These are phyloP conservation scores for Mycena epipterygia DNA, from an alignment of 768 basidiomycete species.

Conservation along the genomic window DNA sequence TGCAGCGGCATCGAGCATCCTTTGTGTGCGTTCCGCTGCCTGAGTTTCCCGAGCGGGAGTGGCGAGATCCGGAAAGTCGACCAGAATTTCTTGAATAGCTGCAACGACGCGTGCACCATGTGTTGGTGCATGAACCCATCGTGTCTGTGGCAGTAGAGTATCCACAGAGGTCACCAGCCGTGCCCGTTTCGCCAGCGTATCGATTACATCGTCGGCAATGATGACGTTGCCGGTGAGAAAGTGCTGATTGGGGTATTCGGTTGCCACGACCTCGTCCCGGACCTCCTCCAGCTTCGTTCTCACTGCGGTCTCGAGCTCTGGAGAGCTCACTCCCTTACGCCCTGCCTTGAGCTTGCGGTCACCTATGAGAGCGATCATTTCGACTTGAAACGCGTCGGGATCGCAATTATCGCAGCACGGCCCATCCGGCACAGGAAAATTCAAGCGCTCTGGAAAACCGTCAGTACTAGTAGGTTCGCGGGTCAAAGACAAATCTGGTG, in stretches of 20 bases:
- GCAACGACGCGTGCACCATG: not conserved
- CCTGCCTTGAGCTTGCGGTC: not conserved
- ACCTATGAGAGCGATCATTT: not conserved
- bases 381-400: conserved; percentile 6
- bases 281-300: not conserved
- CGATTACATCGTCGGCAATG: conserved; percentile 13
- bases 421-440: not conserved
- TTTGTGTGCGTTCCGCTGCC: not conserved
- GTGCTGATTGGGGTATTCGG: conserved; percentile 5
- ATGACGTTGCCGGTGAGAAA: conserved; percentile 20
- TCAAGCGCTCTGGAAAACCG: not conserved
- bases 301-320: conserved; percentile 18
- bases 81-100: not conserved
- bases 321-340: conserved; percentile 7
- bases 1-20: not conserved
- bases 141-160: not conserved
- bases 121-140: not conserved
- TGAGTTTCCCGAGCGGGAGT: not conserved
- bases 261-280: conserved; percentile 4
- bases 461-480: too few species aligned
- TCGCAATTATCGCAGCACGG: too few species aligned
- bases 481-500: too few species aligned
- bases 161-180: conserved; percentile 4
- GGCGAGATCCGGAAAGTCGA: conserved; percentile 16
- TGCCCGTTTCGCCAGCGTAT: conserved; percentile 15